Evolutionary conservation across 1,284 basidiomycete genomes (phyloP).

Genomic region (Papiliotrema nemorosa): DNA sequence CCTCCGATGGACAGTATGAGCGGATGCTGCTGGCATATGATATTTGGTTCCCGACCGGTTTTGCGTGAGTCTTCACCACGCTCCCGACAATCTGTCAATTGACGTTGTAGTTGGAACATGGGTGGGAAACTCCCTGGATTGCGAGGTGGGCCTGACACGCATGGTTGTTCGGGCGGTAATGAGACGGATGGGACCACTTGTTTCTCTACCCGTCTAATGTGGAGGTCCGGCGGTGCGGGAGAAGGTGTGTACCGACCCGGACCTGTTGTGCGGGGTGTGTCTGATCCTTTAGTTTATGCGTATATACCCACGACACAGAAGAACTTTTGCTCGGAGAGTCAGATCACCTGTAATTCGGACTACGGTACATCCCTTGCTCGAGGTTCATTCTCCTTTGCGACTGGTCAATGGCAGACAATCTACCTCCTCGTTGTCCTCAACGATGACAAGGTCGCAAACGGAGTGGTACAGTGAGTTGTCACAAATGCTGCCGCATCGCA

Average conservation of each 20-base stretch:
- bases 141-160: conserved; percentile 40
- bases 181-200: conserved; percentile 44
- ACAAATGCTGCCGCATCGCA: background rate
- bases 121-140: conserved; percentile 51
- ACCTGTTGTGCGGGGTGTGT: background rate
- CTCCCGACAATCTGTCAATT: background rate
- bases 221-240: conserved; percentile 41
- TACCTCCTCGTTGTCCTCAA: conserved; percentile 48
- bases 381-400: conserved; percentile 39
- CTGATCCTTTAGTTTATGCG: conserved; percentile 45
- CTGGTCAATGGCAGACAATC: conserved; percentile 45
- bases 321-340: conserved; percentile 30
- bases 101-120: conserved; percentile 27
- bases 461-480: conserved; percentile 33
- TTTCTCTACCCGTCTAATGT: conserved; percentile 50
- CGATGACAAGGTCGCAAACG: conserved; percentile 38
- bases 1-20: conserved; percentile 37
- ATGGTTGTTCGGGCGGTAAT: conserved; percentile 47
- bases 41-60: conserved; percentile 38
- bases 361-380: conserved; percentile 49
- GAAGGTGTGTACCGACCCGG: conserved; percentile 28
- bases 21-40: conserved; percentile 41
- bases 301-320: conserved; percentile 43
- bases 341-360: conserved; percentile 46
- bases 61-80: conserved; percentile 19